Evolutionary conservation across 2,329 filamentous ascomycete genomes (phyloP).

Genomic region (Ceratocystis diversiconidia): DNA sequence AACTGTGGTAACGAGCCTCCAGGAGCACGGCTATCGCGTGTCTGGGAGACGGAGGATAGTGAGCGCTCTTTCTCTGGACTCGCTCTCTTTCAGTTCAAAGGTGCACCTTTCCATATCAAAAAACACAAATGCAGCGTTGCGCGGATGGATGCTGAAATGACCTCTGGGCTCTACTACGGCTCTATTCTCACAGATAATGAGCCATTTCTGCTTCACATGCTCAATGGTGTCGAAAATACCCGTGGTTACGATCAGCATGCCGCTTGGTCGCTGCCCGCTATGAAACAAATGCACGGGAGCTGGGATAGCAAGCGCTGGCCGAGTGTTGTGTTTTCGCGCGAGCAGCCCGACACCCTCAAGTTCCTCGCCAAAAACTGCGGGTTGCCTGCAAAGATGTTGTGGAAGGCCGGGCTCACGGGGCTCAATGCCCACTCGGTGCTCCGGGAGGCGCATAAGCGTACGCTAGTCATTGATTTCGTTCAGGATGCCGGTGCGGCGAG

Average conservation of each 20-base stretch:
- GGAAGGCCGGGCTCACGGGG: constrained; percentile 1
- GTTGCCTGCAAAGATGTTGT: not conserved
- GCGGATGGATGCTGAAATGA: not conserved
- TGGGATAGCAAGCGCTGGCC: not conserved
- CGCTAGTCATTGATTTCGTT: not conserved
- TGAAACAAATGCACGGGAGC: not conserved
- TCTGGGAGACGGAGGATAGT: not conserved
- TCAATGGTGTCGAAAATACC: not conserved
- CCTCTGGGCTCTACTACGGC: not conserved
- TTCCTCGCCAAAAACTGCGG: not conserved
- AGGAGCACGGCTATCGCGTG: not conserved
- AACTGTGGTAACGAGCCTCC: not conserved
- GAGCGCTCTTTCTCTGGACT: not conserved
- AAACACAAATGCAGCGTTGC: not conserved
- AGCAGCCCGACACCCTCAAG: not conserved
- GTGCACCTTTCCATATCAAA: not conserved
- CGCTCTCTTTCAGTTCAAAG: not conserved
- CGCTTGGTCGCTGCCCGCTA: not conserved
- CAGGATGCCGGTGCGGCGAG: not conserved
- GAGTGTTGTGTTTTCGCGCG: not conserved
- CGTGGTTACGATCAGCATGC: not conserved
- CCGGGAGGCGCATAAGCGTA: not conserved
- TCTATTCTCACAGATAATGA: not conserved
- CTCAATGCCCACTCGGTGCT: not conserved
- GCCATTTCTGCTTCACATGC: not conserved